Conservation (phyloP, 73 alveolate species). For the Tetrahymena borealis region DNA sequence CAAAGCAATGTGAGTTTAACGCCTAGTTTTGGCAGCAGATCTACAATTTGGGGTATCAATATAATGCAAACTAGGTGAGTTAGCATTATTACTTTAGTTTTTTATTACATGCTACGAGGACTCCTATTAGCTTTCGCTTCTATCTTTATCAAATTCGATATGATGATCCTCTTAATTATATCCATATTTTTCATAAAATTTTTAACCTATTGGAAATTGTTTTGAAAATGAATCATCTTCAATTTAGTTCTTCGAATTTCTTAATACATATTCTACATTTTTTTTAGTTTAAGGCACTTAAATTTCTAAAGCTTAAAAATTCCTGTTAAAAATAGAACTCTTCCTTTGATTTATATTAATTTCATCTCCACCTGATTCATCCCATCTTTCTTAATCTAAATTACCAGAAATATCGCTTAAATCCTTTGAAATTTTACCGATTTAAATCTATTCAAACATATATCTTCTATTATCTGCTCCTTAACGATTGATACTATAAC, state of each 20-base stretch:
- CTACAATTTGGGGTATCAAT: neutral
- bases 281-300: neutral
- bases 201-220: too few relatives aligned
- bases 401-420: neutral
- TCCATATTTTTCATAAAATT: too few relatives aligned
- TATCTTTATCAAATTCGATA: too few relatives aligned
- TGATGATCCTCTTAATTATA: too few relatives aligned
- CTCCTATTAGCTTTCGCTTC: too few relatives aligned
- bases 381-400: neutral
- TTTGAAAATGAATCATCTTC: too few relatives aligned
- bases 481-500: neutral
- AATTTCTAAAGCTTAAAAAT: neutral
- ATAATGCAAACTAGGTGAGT: neutral
- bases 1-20: neutral
- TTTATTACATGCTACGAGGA: too few relatives aligned
- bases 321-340: neutral
- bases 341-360: neutral
- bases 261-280: neutral
- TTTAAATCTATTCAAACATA: neutral
- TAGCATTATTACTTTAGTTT: too few relatives aligned
- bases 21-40: neutral
- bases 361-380: neutral
- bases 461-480: neutral
- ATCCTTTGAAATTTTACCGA: neutral
- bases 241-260: too few relatives aligned